Evolutionary conservation across 768 basidiomycete species (phyloP), one percentile per base, ranked within the genome.

Genomic region (Collybia sordida): DNA sequence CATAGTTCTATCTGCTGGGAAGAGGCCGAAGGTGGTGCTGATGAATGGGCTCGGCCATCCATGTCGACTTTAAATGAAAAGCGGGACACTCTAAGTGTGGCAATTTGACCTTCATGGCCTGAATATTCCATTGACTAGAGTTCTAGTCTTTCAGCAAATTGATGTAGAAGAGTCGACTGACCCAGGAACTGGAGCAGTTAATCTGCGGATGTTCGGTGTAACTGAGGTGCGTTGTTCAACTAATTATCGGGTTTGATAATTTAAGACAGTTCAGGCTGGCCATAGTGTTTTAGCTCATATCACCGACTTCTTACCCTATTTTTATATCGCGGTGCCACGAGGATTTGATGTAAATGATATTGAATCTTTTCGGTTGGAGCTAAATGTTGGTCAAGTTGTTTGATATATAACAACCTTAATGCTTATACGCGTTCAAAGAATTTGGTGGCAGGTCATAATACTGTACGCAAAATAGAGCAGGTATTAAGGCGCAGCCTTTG

Each of bases 71-170:
- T 95, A 4, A 71, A 90, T 55, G 73, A 77, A 42, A 79, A 80
- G 57, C 75, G 60, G 48, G 86, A 95, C 60, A 68, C 75, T 4
- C 85, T 97, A 50, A 70, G 93, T 92, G 34, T 50, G 85, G 59
- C 8, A 9, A 9, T 45, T 46, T 42, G 17, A 17, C n/a, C 8
- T 23, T 35, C 6, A 6, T 21, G 14, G 24, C 21, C 31, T 2
- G 14, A 39, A 22, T 17, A 18, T 22, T 28, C 38, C 22, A 50
- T 27, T 22, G 21, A 43, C 37, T 14, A 3, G 9, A 34, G n/a
- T 14, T 27, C 24, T 51, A 95, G 93, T 89, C 15, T 98, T 98
- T 60, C 97, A 99, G 65, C 97, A 98, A 67, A 95, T 96, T 51
- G 97, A 98, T 55, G 78, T 98, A 6, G 93, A 96, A 55, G 77